Evolutionary conservation across 139 green algal genomes (phyloP), one percentile per base, ranked within the genome.

Genomic region (Chlorella vulgaris): DNA sequence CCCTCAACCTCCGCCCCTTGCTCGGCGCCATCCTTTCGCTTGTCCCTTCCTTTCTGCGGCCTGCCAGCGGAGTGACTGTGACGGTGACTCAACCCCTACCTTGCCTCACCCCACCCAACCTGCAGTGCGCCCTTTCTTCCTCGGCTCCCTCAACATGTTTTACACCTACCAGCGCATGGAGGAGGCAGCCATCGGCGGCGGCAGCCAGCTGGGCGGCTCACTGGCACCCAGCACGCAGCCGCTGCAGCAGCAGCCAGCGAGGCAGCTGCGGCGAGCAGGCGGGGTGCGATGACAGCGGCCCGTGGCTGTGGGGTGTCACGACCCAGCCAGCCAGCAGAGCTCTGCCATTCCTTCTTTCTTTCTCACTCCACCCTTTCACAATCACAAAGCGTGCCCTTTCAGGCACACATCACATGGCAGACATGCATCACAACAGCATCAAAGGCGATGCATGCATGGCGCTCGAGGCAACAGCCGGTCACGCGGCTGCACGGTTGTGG

Each of bases 111-210:
- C 21, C 15, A 38, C 39, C 58, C n/a, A 3, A n/a, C 2, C 15
- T 36, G 60, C 67, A 79, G 69, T 80, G 80, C 69, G 69, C 7
- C 42, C 80, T 28, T 84, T 84, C 80, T 84, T 80, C 60, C 58
- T 84, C 31, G 80, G 80, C 21, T 43, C 68, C 2, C 78, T 83
- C 3, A 68, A 83, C 68, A 83, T 83, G 78, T 83, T 83, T 31
- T 62, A 36, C n/a, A 22, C 58, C 38, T 76, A 62, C 39, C 78
- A 83, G 53, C 38, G 42, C 15, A 63, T 83, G 35, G 74, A 80
- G 58, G 74, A 80, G 58, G 36, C 47, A 1, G 8, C 38, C 4
- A 69, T 80, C 19, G 74, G 74, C 74, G 74, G 74, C 58, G 42
- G 18, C 38, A 73, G 69, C 29, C n/a, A 47, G 15, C 31, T 28